Base-by-base conservation (phyloP, 192 early-diverging fungal genomes). In the Entophlyctis helioformis region DNA sequence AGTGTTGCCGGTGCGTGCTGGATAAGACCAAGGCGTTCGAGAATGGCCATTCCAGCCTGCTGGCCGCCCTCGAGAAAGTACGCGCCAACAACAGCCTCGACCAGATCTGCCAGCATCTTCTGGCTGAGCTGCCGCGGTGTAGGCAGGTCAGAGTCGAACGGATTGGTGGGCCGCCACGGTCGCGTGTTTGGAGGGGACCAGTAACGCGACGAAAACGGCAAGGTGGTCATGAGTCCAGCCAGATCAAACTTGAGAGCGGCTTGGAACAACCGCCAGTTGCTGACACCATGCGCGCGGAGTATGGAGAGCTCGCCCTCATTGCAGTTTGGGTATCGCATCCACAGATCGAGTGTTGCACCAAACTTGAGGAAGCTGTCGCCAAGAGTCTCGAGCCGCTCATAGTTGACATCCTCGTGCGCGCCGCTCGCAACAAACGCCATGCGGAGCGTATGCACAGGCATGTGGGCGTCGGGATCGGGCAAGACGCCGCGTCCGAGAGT, bases 361-460 rank as follows among this genome's bases (percentile, higher is more conserved):
- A 79, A 82, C 59, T 95, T 95, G 24, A 95, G 65, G 26, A 90
- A 80, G 13, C 85, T 77, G 54, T 95, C 90, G 11, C 91, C 91
- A 12, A 95, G 65, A 0, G 80, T 82, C 60, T 95, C 89, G 0
- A 95, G 63, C 1, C 89, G 81, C 65, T 95, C 86, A 51, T 95
- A 95, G 50, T 86, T 74, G 46, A 67, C 71, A n/a, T 72, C 68
- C 46, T 76, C 72, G 46, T 60, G 72, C 2, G 87, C 71, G 10
- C 77, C 75, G 8, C 83, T 65, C 1, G 86, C 67, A 0, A 81
- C 85, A 43, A 88, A 79, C 3, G 87, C 91, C 38, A 66, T 54
- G 15, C 44, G 53, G 4, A 69, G 46, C 3, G 67, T 66, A 11
- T 19, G 1, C 5, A 36, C 29, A 16, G 39, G 22, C 15, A 69